phyloP scores from a whole-genome alignment of 257 asterid species.

The Rauvolfia tetraphylla region DNA sequence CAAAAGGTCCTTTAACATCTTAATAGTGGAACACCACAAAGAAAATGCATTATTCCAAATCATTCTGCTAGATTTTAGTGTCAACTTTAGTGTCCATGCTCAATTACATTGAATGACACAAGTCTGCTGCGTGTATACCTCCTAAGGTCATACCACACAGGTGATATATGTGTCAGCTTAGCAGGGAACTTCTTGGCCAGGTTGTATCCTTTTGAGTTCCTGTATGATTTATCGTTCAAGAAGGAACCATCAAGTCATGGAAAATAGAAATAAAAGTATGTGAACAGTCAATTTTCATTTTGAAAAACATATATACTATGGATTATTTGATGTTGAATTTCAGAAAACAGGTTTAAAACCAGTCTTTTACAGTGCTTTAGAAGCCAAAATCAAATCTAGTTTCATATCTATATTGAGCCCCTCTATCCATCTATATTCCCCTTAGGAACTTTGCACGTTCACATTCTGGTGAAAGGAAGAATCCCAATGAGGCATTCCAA shows the following conservation, averaged over 20 bases:
- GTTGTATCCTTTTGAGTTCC: slow-evolving; percentile 91
- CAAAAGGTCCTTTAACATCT: neutral
- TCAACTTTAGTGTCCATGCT: neutral
- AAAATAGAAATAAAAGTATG: neutral
- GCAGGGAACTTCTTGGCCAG: slow-evolving; percentile 72
- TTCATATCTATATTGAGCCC: too few relatives aligned
- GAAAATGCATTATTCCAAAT: neutral
- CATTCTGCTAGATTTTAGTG: neutral
- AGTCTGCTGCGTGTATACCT: slow-evolving; percentile 38
- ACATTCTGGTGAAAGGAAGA: neutral
- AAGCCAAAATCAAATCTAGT: too few relatives aligned
- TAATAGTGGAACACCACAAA: neutral
- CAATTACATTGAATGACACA: neutral
- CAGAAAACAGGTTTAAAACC: neutral
- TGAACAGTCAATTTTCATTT: neutral
- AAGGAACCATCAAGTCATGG: slow-evolving; percentile 3
- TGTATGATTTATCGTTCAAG: slow-evolving; percentile 32
- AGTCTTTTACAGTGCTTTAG: too few relatives aligned
- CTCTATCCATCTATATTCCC: too few relatives aligned
- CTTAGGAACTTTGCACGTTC: too few relatives aligned
- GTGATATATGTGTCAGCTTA: slow-evolving; percentile 85
- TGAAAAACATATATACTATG: neutral
- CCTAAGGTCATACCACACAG: slow-evolving; percentile 93
- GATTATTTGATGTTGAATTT: neutral
- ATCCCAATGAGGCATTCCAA: neutral